These are phyloP conservation scores for Ettlia oleoabundans DNA, from an alignment of 139 green algal genomes.

Conservation along the genomic window DNA sequence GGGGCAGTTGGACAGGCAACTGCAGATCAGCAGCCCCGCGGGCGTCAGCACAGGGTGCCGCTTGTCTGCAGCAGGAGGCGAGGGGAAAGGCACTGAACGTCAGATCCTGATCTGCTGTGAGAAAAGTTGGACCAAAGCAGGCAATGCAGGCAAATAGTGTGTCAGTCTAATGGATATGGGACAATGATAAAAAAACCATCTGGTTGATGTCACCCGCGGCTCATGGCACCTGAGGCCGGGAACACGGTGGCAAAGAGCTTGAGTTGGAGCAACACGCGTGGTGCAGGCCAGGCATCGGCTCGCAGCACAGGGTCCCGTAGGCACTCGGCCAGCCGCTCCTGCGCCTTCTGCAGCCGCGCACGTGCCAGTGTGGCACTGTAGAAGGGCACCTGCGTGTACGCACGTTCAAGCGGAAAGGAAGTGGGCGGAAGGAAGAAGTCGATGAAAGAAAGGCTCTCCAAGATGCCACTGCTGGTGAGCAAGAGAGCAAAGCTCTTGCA, in stretches of 20 bases:
- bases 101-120: no score
- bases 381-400: constrained; percentile 89
- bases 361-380: constrained; percentile 89
- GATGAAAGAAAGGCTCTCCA: no score
- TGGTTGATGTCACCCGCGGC: neutral
- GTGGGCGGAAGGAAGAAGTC: no score
- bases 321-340: constrained; percentile 45
- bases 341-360: constrained; percentile 67
- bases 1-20: constrained; percentile 61
- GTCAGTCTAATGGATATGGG: neutral
- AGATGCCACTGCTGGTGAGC: no score
- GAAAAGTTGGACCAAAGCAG: neutral
- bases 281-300: constrained; percentile 45
- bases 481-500: no score
- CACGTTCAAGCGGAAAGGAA: no score
- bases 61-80: constrained; percentile 57
- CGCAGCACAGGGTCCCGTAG: constrained; percentile 40
- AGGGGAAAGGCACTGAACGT: neutral
- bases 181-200: neutral
- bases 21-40: constrained; percentile 64
- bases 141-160: neutral
- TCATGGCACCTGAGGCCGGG: constrained; percentile 51
- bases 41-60: constrained; percentile 88
- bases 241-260: constrained; percentile 87
- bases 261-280: constrained; percentile 80